phyloP scores from a whole-genome alignment of 129 eudicot genomes.

The Flaveria brownii region DNA sequence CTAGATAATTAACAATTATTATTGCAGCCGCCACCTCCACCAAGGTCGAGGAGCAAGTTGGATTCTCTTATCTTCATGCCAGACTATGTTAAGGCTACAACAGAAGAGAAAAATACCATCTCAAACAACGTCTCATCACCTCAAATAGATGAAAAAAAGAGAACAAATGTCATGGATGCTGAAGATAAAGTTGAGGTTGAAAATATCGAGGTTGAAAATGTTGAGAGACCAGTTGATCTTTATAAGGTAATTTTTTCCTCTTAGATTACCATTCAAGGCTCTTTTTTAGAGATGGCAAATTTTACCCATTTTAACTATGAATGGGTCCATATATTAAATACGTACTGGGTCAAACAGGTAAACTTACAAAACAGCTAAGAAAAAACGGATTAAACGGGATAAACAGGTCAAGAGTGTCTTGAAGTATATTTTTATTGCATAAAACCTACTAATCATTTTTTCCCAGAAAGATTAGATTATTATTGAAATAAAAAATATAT shows the following conservation, averaged over 20 bases:
- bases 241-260: slow-evolving; percentile 59
- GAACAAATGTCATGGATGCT: slow-evolving; percentile 38
- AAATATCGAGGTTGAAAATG: slow-evolving; percentile 77
- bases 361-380: neutral
- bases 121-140: slow-evolving; percentile 29
- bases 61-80: slow-evolving; percentile 85
- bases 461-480: neutral
- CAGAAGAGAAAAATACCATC: slow-evolving; percentile 41
- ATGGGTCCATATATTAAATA: neutral
- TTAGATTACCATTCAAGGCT: neutral
- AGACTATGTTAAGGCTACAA: slow-evolving; percentile 51
- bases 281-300: neutral
- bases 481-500: neutral
- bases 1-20: neutral
- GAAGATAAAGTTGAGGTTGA: slow-evolving; percentile 64
- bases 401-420: neutral
- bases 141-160: slow-evolving; percentile 34
- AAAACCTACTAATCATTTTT: neutral
- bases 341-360: neutral
- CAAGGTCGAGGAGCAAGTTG: slow-evolving; percentile 85
- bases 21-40: slow-evolving; percentile 89
- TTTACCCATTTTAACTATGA: neutral
- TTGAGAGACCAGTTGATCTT: slow-evolving; percentile 98
- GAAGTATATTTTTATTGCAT: neutral
- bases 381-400: neutral